Base-by-base conservation (phyloP, 108 stramenopile genomes). In the Nitzschia inconspicua region DNA sequence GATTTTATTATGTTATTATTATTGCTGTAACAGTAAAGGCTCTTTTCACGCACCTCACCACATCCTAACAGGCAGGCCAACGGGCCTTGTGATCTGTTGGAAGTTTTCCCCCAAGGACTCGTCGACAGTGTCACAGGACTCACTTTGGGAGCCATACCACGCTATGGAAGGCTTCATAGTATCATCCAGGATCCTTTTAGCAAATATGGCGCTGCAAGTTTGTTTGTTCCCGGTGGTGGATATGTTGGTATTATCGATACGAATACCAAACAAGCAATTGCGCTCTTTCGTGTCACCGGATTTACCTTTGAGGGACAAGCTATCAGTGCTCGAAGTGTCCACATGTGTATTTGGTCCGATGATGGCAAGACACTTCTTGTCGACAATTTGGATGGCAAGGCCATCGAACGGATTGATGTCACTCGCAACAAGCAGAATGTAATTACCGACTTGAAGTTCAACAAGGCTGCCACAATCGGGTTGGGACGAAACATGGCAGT, bases 351-450 rank as follows among this genome's bases (percentile, higher is more conserved):
- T 14, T 73, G 66, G 66, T 20, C 60, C 8, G 44, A 22, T 14
- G 67, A 68, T 36, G 67, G 61, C 6, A 30, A 22, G 7, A 40
- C 52, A 19, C 52, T 73, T 62, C 1, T 73, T 10, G 6, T 60
- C 37, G 34, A 23, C 8, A 73, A 73, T 36, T 54, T 73, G 2
- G 22, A 61, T 22, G 72, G 72, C n/a, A 73, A 73, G 34, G 59
- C 48, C 18, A 27, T 68, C 6, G 72, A 73, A 56, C 66, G 72
- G 20, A 68, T 73, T 40, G 43, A 73, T 30, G 29, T 73, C 28
- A 44, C 3, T 3, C 22, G 66, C 10, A 26, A 61, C 47, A 18
- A 30, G 2, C 19, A 67, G 16, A 66, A 66, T 16, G 18, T 37
- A 24, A 73, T 73, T 46, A 68, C 26, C 13, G 25, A 26, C 9